Conservation (phyloP, 257 asterid genomes). For the Solanum piurae region DNA sequence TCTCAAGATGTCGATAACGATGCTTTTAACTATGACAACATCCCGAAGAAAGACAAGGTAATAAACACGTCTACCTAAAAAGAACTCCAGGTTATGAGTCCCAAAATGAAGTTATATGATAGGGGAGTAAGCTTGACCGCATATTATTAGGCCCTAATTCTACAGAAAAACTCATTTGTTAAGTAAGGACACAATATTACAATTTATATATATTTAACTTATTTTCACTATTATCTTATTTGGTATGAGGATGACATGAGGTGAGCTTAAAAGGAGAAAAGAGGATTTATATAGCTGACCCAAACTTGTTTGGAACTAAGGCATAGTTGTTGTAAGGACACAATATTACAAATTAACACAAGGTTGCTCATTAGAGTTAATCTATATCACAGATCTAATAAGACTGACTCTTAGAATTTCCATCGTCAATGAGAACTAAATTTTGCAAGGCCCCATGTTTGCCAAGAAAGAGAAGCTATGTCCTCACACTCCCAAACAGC, state of each 20-base stretch:
- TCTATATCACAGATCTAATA: background rate
- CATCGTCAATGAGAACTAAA: background rate
- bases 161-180: background rate
- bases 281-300: background rate
- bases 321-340: background rate
- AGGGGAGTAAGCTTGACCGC: background rate
- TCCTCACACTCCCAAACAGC: background rate
- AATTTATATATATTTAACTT: background rate
- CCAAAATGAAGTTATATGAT: background rate
- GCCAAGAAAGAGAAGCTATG: background rate
- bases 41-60: background rate
- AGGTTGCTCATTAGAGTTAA: background rate
- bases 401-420: background rate
- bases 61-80: background rate
- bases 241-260: background rate
- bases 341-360: background rate
- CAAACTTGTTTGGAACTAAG: background rate
- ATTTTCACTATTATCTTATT: background rate
- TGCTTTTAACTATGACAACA: background rate
- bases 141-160: background rate
- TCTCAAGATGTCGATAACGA: background rate
- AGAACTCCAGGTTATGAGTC: background rate
- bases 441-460: background rate
- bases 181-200: background rate
- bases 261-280: background rate